These are phyloP conservation scores for Pseudohalonectria lignicola DNA, from an alignment of 2,329 filamentous ascomycete species.

Conservation along the genomic window DNA sequence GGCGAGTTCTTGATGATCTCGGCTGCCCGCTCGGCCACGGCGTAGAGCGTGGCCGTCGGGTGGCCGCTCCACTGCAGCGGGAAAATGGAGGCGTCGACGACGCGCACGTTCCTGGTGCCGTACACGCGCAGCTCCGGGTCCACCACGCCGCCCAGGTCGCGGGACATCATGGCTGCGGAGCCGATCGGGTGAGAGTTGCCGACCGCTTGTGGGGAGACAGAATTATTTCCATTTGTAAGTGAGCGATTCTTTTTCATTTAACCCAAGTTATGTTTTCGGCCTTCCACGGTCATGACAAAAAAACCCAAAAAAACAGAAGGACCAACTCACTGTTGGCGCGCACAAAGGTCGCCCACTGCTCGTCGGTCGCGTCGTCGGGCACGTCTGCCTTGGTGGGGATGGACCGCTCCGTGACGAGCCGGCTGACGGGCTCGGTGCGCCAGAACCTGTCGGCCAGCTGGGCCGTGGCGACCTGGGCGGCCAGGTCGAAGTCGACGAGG, in stretches of 20 bases:
- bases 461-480: slow-evolving; percentile 7
- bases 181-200: slow-evolving; percentile 24
- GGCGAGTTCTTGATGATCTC: slow-evolving; percentile 6
- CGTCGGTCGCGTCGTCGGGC: slow-evolving; percentile 18
- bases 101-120: slow-evolving; percentile 27
- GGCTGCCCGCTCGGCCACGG: slow-evolving; percentile 29
- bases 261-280: too few relatives aligned
- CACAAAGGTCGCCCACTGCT: neutral
- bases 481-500: slow-evolving; percentile 3
- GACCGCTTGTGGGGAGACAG: slow-evolving; percentile 20
- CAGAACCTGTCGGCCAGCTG: slow-evolving; percentile 11
- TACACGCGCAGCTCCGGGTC: slow-evolving; percentile 26
- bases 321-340: neutral
- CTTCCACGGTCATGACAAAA: too few relatives aligned
- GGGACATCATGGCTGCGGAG: slow-evolving; percentile 24
- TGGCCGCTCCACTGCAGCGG: slow-evolving; percentile 24
- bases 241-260: too few relatives aligned
- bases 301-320: neutral
- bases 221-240: too few relatives aligned
- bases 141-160: slow-evolving; percentile 26
- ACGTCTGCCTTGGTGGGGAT: slow-evolving; percentile 21
- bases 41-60: slow-evolving; percentile 33
- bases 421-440: slow-evolving; percentile 26
- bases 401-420: slow-evolving; percentile 27
- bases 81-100: slow-evolving; percentile 29